Base-by-base conservation (phyloP, 805 yeast species). In the Lachancea meyersii region DNA sequence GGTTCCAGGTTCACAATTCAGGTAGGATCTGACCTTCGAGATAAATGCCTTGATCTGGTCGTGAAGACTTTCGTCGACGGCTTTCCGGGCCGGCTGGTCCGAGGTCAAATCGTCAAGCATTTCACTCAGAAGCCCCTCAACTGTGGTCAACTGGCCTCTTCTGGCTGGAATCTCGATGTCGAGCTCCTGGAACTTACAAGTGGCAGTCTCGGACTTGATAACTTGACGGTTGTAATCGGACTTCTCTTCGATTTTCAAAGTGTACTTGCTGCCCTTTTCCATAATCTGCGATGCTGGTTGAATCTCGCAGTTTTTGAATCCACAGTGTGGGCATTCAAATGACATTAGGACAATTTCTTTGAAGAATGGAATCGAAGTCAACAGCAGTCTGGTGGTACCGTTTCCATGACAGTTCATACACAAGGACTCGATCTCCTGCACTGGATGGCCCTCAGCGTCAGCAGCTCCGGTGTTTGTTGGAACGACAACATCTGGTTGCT, bases 81-180 rank as follows among this genome's bases (percentile, higher is more conserved):
- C 70, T 57, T 83, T 75, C 66, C 99, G 78, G 22, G 76, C 79
- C 1, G 80, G 82, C 69, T 93, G 99, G 60, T 86, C 96, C 39
- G 78, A 63, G 56, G 73, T 69, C 50, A 93, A 72, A 62, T 91
- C 96, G 13, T 76, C 84, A 43, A 82, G 70, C 84, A 89, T 88
- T 61, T 89, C 96, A 14, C 71, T 61, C 44, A 93, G 69, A 27
- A 93, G 64, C 19, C 98, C 99, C 63, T 93, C 98, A 23, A 88
- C 81, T 20, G 88, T 89, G 31, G 96, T 86, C 48, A 93, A 70
- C 58, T 89, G 95, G 21, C 98, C 98, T 54, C 87, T 77, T 61
- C 88, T 86, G 26, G 97, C 86, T 4, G 99, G 98, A 47, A 93
- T 91, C 65, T 91, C 97, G 43, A 91, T 78, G 51, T 88, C 96